Base-by-base conservation (phyloP, 2,329 filamentous ascomycete species). In the Sporothrix euskadiensis region DNA sequence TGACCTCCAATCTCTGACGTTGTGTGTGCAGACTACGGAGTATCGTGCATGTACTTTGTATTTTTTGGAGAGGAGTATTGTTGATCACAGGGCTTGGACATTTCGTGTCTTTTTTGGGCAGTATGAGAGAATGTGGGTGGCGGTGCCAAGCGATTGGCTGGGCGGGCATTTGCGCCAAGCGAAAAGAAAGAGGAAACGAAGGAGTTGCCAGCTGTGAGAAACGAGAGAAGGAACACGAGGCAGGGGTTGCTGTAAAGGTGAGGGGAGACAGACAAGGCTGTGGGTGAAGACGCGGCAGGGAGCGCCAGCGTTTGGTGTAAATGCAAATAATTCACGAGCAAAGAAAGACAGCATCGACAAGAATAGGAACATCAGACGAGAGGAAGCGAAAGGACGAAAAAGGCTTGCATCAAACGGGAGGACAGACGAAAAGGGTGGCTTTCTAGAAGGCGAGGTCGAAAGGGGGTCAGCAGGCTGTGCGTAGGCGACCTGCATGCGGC, bases 71-170 rank as follows among this genome's bases (percentile, higher is more conserved):
- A 44, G 19, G 14, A 14, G 44, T 14, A 35, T n/a, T 30, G 35
- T 39, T 30, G 35, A 63, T 41, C 57, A 63, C 32, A 63, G 35
- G 57, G 57, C 57, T 63, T 39, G 35, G 57, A 10, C 54, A 32
- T 56, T 19, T 19, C 14, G 22, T 19, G 9, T 41, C 35, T 5
- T 10, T 39, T 19, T 30, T 26, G 12, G 22, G 39, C 39, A 39
- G 61, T 32, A 47, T 66, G 61, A 49, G 44, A 49, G 14, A 49
- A 49, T 41, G 61, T 7, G 52, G 68, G 68, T 57, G 35, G 52
- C 52, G 35, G 66, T 41, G 66, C 49, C 49, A 70, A 32, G 52
- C 14, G 68, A 59, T 30, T 57, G 68, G 68, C 52, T 57, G 68
- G 35, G 66, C 47, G 19, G 22, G 47, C 44, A 52, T 54, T 49